Base-by-base conservation (phyloP, 164 flowering plant species). In the Piper longum region DNA sequence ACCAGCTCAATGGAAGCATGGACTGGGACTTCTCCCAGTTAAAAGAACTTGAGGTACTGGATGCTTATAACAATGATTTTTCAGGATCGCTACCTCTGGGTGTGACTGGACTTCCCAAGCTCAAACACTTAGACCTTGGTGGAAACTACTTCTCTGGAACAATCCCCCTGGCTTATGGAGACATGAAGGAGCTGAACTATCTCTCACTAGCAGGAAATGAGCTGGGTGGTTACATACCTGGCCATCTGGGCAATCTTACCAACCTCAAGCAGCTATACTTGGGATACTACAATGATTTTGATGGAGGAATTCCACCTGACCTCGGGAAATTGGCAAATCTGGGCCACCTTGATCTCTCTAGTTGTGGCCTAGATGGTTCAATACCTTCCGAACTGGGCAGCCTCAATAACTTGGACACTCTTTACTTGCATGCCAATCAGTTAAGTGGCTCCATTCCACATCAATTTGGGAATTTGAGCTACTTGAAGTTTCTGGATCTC, bases 81-180 rank as follows among this genome's bases (percentile, higher is more conserved):
- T 56, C 62, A 14, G 84, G 83, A 51, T 64, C 77, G 6, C 85
- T 86, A 48, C 87, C 91, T 2, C 1, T 62, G 4, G 80, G 76
- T 41, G 66, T 83, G 45, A 19, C 74, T 4, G 54, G 74, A 16
- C 70, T 84, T 42, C 64, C 75, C 1, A 74, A 70, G 67, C 72
- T 86, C 48, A 64, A 41, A 62, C 78, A 81, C 69, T 79, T 84
- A 73, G 64, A 82, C 69, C 68, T 86, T 44, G 86, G 85, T 14
- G 91, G 91, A 62, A 84, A 86, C 62, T 86, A 58, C 75, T 84
- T 86, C 72, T 56, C 72, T 0, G 88, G 91, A 2, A 62, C 43
- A 4, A 86, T 86, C 16, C 87, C 85, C 1, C 57, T 67, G 1
- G 65, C 59, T 63, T 86, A 82, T 68, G 91, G 84, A 60, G 67